Base-by-base conservation (phyloP, 306 rosid genomes). In the Vicia faba region DNA sequence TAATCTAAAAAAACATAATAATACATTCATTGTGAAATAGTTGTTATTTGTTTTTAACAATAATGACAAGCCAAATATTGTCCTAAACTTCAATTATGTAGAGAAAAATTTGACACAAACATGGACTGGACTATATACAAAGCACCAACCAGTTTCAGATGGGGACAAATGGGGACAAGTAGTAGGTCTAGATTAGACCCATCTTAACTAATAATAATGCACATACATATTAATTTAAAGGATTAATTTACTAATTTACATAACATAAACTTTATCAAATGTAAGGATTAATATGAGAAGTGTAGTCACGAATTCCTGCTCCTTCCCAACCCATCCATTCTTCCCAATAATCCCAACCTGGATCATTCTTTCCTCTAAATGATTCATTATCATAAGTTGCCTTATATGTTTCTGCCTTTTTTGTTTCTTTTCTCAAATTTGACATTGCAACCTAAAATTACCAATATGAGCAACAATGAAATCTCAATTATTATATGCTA, bases 251-350 rank as follows among this genome's bases (percentile, higher is more conserved):
- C 38, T 44, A 4, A 19, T 43, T 62, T 12, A 23, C 64, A 46
- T 9, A 15, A 65, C 28, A 49, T 14, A 68, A 61, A 35, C 11
- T 13, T 4, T 41, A 26, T 78, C 33, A 92, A 64, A 89, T 84
- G 63, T 86, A 87, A 8, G 98, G 98, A 69, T 92, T 92, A 49
- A 92, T 72, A 35, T 92, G 98, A 44, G 89, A 84, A 0, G 96
- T 36, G 79, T 87, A 92, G 73, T 93, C 99, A 12, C 95, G 80
- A 8, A 87, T 93, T 38, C 97, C 92, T 15, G 97, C 99, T 71
- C 99, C 99, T 88, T 93, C 97, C 95, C 95, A 95, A 11, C 97
- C 97, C 96, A 88, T 88, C 99, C 99, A 95, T 40, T 95, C 99
- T 51, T 95, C 99, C 95, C 95, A 95, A 87, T 81, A 8, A 16